Evolutionary conservation across 1,139 yeast genomes (phyloP), one percentile per base, ranked within the genome.

Genomic region (Torulaspora pretoriensis): DNA sequence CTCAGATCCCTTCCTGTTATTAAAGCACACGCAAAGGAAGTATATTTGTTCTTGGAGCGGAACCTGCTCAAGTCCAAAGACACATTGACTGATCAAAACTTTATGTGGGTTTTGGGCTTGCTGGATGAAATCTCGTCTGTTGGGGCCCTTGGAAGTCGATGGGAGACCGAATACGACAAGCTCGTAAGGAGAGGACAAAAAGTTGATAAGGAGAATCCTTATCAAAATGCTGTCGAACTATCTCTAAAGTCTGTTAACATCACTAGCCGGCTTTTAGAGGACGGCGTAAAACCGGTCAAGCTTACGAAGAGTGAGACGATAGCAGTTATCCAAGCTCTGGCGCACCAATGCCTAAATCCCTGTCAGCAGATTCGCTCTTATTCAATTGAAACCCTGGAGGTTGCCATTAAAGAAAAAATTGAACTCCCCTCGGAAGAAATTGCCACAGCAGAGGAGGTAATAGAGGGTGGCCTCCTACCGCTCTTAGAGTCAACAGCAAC

Each of bases 311-410:
- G 62, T 28, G 70, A 67, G 44, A 57, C 61, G 47, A 78, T 81
- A 53, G 82, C 90, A 1, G 67, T 83, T 48, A 69, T 83, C 25
- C 92, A 86, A 60, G 92, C 94, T 0, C 71, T 89, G 47, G 88
- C 94, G 0, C 90, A 84, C 56, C 96, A 89, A 64, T 86, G 96
- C 61, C 77, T 85, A 62, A 89, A 88, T 57, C 95, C 95, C 8
- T 86, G 95, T 61, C 73, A 87, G 29, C 89, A 84, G 59, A 72
- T 89, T 9, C 71, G 96, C 37, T 67, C 75, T 0, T 77, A 72
- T 62, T 92, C 96, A 0, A 63, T 83, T 47, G 68, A 73, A 46
- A 60, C 75, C 13, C 68, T 89, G 56, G 80, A 79, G 55, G 60
- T 68, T 46, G 60, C 76, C 53, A 75, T 50, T 55, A 81, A 57